Evolutionary conservation across 306 rosid species (phyloP).

Genomic region (Prunus dulcis): DNA sequence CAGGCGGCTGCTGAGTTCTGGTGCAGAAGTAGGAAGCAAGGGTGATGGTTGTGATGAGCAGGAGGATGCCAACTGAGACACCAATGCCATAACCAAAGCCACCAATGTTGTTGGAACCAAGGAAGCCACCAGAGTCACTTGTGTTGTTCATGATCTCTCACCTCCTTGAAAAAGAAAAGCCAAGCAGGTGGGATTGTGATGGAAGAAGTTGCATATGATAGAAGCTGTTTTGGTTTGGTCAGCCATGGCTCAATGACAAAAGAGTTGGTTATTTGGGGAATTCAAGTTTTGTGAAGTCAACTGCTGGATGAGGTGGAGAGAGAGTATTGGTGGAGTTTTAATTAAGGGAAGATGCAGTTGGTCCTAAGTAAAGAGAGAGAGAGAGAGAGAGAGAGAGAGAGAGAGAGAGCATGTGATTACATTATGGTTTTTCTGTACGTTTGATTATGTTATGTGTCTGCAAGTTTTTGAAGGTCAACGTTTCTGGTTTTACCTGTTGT

Average conservation of each 20-base stretch:
- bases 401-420: constrained; percentile 43
- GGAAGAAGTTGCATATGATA: constrained; percentile 4
- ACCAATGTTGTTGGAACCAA: constrained; percentile 53
- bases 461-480: constrained; percentile 46
- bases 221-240: constrained; percentile 22
- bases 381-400: background rate
- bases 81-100: constrained; percentile 88
- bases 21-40: constrained; percentile 85
- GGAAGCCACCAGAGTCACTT: constrained; percentile 44
- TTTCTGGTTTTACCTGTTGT: constrained; percentile 10
- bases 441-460: constrained; percentile 32
- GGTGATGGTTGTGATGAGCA: constrained; percentile 80
- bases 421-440: constrained; percentile 22
- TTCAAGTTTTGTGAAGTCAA: constrained; percentile 47
- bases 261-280: constrained; percentile 28
- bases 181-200: constrained; percentile 4
- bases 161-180: background rate
- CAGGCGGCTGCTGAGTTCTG: constrained; percentile 28
- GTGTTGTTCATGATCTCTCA: constrained; percentile 42
- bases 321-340: constrained; percentile 27
- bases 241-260: constrained; percentile 23
- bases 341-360: constrained; percentile 42
- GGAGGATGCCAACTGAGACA: constrained; percentile 72
- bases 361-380: constrained; percentile 25
- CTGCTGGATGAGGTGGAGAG: constrained; percentile 11